Percentiles rank a stretch among this genome's conserved stretches.
Conservation (phyloP, 2,329 filamentous ascomycete genomes). For the Aspergillus aculeatinus region DNA sequence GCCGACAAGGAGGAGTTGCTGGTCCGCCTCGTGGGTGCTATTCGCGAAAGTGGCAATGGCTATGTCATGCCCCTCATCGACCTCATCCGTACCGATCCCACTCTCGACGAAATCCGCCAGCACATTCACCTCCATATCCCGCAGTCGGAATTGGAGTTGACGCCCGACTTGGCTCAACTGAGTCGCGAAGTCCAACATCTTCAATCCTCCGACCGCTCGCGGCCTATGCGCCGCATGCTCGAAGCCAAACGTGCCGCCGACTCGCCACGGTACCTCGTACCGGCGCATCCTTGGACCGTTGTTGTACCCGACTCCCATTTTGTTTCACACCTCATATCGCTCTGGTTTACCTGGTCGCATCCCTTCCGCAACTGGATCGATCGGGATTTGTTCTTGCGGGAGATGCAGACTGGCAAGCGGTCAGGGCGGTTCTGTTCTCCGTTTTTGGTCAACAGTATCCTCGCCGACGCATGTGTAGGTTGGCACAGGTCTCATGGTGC, state of each 20-base stretch:
- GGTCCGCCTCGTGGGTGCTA: constrained; percentile 22
- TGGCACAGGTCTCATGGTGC: background rate
- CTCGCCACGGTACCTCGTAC: constrained; percentile 23
- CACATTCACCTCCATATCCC: constrained; percentile 26
- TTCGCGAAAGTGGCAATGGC: constrained; percentile 24
- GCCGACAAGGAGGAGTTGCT: constrained; percentile 29
- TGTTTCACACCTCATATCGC: constrained; percentile 34
- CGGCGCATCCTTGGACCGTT: constrained; percentile 31
- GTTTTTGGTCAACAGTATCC: constrained; percentile 36
- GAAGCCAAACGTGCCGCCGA: constrained; percentile 20
- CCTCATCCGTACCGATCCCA: constrained; percentile 29
- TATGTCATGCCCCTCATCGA: constrained; percentile 24
- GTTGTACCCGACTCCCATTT: constrained; percentile 26
- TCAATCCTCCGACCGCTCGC: constrained; percentile 17
- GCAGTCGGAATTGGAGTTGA: constrained; percentile 18
- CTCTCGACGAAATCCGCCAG: constrained; percentile 27
- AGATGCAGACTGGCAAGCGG: constrained; percentile 32
- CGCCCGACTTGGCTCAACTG: constrained; percentile 23
- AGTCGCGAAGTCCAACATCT: constrained; percentile 18
- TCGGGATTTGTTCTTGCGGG: constrained; percentile 34
- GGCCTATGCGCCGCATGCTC: constrained; percentile 16
- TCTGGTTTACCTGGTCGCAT: constrained; percentile 34
- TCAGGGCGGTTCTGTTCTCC: constrained; percentile 34
- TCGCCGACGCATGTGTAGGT: constrained; percentile 34
- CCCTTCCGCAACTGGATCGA: constrained; percentile 35